Evolutionary conservation across 2,329 filamentous ascomycete species (phyloP).

Genomic region (Diaporthe ilicicola): DNA sequence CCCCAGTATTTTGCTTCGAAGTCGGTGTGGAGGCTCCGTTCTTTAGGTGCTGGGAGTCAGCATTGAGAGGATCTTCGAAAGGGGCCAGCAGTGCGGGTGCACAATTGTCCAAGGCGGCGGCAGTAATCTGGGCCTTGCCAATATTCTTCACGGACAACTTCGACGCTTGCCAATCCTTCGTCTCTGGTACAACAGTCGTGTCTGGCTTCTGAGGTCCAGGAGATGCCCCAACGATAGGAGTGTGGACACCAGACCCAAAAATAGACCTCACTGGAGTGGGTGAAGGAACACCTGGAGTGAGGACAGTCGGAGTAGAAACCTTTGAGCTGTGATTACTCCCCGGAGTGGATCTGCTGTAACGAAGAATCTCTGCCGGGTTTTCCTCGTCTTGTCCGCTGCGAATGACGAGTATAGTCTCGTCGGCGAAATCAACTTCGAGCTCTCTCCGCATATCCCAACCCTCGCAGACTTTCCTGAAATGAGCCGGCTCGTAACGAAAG

Average conservation of each 20-base stretch:
- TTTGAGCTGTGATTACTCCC: constrained; percentile 3
- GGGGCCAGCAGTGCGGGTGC: constrained; percentile 74
- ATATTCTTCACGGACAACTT: constrained; percentile 68
- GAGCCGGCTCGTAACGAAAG: constrained; percentile 73
- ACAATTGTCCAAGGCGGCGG: constrained; percentile 78
- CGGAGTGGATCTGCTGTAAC: constrained; percentile 50
- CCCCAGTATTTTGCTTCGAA: constrained; percentile 51
- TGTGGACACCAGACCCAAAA: constrained; percentile 19
- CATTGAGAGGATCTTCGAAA: constrained; percentile 79
- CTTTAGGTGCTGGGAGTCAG: constrained; percentile 47
- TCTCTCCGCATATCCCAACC: constrained; percentile 93
- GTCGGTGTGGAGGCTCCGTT: constrained; percentile 51
- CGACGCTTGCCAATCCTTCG: constrained; percentile 73
- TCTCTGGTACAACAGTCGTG: background rate
- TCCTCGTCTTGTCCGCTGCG: constrained; percentile 74
- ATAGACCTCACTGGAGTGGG: constrained; percentile 25
- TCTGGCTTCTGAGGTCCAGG: background rate
- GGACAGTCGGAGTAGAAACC: background rate
- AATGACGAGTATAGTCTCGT: constrained; percentile 79
- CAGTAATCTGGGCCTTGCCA: constrained; percentile 69
- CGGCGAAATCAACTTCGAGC: constrained; percentile 89
- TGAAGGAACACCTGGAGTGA: background rate
- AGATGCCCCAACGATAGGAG: background rate
- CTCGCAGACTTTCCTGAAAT: constrained; percentile 80
- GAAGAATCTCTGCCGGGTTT: constrained; percentile 52